Evolutionary conservation across 2,329 filamentous ascomycete genomes (phyloP), one percentile per base, ranked within the genome.

Genomic region (Diaporthe batatas): DNA sequence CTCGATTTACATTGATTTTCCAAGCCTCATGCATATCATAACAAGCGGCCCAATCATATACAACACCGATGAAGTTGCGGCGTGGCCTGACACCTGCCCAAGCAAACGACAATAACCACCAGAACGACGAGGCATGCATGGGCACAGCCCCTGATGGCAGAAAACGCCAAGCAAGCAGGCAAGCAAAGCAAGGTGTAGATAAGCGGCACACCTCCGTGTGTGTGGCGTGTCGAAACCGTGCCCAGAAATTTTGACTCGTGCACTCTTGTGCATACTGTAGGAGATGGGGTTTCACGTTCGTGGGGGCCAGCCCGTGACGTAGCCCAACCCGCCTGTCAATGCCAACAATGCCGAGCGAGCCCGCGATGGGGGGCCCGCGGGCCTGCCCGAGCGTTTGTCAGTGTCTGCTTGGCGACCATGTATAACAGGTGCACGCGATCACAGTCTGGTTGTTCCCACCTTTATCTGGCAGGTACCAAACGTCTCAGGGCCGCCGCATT

Each of bases 181-280:
- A n/a, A 36, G 59, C 29, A 18, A 65, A 10, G 29, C 25, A 14
- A 49, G 58, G 25, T 8, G n/a, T n/a, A n/a, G n/a, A 42, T 21
- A 42, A n/a, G 39, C 58, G 32, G 32, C 36, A 39, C 18, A 21
- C 57, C 7, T 14, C 23, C 57, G 8, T n/a, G 3, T n/a, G 3
- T n/a, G 54, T 44, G 36, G 39, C 36, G 57, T 39, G 8, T 8
- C 62, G 29, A 51, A 65, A 51, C 42, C 29, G 29, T 29, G 62
- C 62, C 62, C 44, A 65, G 62, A 65, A 6, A 65, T 21, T 18
- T 65, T 65, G 62, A 65, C 62, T 51, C 62, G 62, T 3, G 62
- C 44, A 51, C 62, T 51, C 62, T 65, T 51, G 62, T 65, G 49
- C 62, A 51, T 44, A 65, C 47, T 49, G 62, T 65, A 65, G 21